Evolutionary conservation across 2,329 filamentous ascomycete genomes (phyloP), one percentile per base, ranked within the genome.

Genomic region (Beauveria varroae): DNA sequence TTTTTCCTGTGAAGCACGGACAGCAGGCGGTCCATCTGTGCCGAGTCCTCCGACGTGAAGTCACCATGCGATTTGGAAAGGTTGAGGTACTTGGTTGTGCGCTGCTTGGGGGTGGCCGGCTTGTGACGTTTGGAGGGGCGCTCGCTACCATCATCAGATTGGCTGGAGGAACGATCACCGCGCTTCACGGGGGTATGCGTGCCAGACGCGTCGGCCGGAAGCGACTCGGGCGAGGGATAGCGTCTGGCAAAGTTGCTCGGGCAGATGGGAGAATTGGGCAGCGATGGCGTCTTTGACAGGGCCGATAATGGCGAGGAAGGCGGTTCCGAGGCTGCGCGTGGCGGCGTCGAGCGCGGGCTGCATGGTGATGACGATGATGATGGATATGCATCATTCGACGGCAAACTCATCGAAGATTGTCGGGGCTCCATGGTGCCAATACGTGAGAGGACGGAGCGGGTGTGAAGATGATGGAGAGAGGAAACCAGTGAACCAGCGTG

Each of bases 51-150:
- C 46, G 76, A 72, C 54, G 69, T 71, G 37, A 81, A 78, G 18
- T 81, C 77, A 44, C 77, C 76, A 50, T 85, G 75, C 14, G 81
- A 76, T 59, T 78, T 79, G 55, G 68, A 70, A 43, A 98, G 77
- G 73, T 97, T 87, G 44, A 99, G 81, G 70, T 90, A 85, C 68
- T 90, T 85, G n/a, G 93, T 96, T 22, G 84, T 91, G 68, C 91
- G 88, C 68, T 60, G 77, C 66, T 80, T 81, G 64, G 79, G 70
- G 62, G 83, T 80, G 63, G 80, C 78, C 60, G 88, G 81, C 71
- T 86, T 87, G 69, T 89, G 86, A 74, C 89, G 89, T 79, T 96
- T 96, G 60, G 86, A 78, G 37, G 90, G 89, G 18, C 57, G 57
- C 37, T 47, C 57, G 40, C 50, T 46, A 57, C 84, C 86, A 68